These are phyloP conservation scores for Lolium rigidum DNA, from an alignment of 176 grass and related monocot species.

Conservation along the genomic window DNA sequence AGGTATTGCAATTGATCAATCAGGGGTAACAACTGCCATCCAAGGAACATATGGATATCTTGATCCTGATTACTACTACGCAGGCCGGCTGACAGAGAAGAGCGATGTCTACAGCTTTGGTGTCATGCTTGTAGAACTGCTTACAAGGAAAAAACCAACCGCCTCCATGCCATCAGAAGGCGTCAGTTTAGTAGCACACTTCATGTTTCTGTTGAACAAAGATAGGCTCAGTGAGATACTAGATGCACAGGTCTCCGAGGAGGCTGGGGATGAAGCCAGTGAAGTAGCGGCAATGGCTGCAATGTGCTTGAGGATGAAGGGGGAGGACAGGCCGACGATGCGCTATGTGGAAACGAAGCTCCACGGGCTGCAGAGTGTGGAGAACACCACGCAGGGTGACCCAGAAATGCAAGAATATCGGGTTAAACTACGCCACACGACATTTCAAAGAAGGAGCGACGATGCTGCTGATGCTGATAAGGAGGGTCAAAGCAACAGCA, in stretches of 20 bases:
- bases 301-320: constrained; percentile 49
- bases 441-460: neutral
- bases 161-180: neutral
- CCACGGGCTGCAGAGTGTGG: constrained; percentile 1
- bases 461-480: neutral
- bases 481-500: constrained; percentile 19
- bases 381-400: neutral
- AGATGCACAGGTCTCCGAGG: constrained; percentile 14
- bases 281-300: constrained; percentile 37
- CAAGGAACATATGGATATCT: constrained; percentile 73
- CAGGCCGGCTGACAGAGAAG: constrained; percentile 56
- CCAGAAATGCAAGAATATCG: neutral
- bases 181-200: constrained; percentile 34
- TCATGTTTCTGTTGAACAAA: constrained; percentile 20
- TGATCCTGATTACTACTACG: constrained; percentile 61
- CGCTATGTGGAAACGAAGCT: constrained; percentile 48
- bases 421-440: neutral
- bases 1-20: constrained; percentile 48
- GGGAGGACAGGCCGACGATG: constrained; percentile 45
- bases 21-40: constrained; percentile 50
- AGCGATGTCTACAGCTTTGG: constrained; percentile 72
- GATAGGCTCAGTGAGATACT: constrained; percentile 27
- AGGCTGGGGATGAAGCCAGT: constrained; percentile 27
- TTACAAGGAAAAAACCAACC: constrained; percentile 49
- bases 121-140: constrained; percentile 65